A percentile compares a stretch with the other conserved stretches of the same genome.
Conservation (phyloP, 306 rosid species). For the Amphicarpaea edgeworthii region DNA sequence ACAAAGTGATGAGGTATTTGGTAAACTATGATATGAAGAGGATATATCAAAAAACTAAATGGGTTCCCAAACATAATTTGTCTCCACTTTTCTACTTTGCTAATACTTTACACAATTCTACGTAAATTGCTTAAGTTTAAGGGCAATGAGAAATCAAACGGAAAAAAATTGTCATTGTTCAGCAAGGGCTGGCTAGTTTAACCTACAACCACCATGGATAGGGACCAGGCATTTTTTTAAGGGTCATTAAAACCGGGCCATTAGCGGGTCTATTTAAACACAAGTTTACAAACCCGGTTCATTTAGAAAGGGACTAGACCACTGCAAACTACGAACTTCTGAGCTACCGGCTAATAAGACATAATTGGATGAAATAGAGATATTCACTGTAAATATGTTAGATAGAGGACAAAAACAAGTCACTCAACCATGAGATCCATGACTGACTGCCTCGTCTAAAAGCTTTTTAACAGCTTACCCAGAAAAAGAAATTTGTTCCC, state of each 20-base stretch:
- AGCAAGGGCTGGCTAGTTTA: background rate
- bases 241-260: background rate
- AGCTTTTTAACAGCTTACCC: slow-evolving; percentile 64
- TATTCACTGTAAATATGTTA: slow-evolving; percentile 14
- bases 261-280: background rate
- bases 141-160: background rate
- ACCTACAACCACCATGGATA: background rate
- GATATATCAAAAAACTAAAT: slow-evolving; percentile 2
- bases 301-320: slow-evolving; percentile 29
- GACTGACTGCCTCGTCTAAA: slow-evolving; percentile 29
- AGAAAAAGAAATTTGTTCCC: slow-evolving; percentile 78
- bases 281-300: background rate
- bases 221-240: background rate
- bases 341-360: slow-evolving; percentile 30
- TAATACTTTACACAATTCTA: background rate
- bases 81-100: background rate
- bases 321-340: background rate
- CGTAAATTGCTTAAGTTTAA: background rate
- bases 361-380: slow-evolving; percentile 10
- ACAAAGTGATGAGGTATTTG: background rate
- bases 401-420: background rate
- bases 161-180: background rate
- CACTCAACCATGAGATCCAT: background rate
- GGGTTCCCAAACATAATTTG: background rate
- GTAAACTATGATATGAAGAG: background rate